Percentiles rank a stretch among this genome's conserved stretches.
phyloP scores from a whole-genome alignment of 1,284 basidiomycete species.

The Coniophora puteana region DNA sequence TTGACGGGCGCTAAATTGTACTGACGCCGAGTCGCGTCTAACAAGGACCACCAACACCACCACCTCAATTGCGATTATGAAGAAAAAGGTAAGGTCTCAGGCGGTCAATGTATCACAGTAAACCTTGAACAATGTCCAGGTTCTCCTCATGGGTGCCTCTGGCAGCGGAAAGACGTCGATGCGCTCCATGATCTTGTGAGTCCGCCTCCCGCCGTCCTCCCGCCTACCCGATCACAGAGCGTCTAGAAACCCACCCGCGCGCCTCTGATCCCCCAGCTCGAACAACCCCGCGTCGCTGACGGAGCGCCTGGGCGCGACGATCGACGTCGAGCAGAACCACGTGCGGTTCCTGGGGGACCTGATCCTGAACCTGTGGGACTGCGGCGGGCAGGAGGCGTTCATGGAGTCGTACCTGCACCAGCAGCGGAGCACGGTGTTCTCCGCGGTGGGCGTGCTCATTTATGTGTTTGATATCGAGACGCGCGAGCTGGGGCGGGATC shows the following conservation, averaged over 20 bases:
- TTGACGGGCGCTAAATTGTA: no score
- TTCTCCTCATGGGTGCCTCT: slow-evolving; percentile 93
- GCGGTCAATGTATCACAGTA: background rate
- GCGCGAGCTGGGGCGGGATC: slow-evolving; percentile 70
- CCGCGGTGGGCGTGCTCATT: slow-evolving; percentile 94
- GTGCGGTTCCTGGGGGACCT: slow-evolving; percentile 95
- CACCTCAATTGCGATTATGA: slow-evolving; percentile 34
- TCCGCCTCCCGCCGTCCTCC: slow-evolving; percentile 12
- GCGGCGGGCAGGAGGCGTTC: slow-evolving; percentile 96
- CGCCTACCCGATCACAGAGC: background rate
- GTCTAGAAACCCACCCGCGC: no score
- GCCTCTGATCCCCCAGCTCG: slow-evolving; percentile 65
- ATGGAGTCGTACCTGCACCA: slow-evolving; percentile 94
- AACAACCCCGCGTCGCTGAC: slow-evolving; percentile 94
- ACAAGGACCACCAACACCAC: no score
- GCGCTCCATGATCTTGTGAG: slow-evolving; percentile 98
- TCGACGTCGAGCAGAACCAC: slow-evolving; percentile 97
- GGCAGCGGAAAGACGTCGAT: slow-evolving; percentile 94
- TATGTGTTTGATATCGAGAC: slow-evolving; percentile 96
- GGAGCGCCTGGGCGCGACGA: slow-evolving; percentile 89
- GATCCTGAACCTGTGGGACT: slow-evolving; percentile 96
- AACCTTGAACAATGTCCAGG: slow-evolving; percentile 40
- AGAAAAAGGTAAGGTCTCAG: slow-evolving; percentile 30
- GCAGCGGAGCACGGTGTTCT: slow-evolving; percentile 90
- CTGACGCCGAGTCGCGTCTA: no score